phyloP scores from a whole-genome alignment of 2,329 filamentous ascomycete genomes.

The Pestalotiopsis sp. region DNA sequence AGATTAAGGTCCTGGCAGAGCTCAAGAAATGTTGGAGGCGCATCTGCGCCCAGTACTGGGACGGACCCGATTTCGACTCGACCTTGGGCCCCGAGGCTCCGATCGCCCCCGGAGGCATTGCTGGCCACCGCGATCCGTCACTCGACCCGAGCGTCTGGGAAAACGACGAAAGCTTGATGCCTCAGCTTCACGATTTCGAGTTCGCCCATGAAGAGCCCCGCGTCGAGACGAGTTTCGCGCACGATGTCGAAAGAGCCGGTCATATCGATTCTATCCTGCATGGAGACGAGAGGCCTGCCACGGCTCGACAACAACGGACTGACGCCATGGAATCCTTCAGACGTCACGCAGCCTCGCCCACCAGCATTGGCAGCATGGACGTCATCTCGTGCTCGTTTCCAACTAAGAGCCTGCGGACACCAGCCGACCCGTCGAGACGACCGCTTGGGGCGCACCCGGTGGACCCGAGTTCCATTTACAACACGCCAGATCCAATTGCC shows the following conservation, averaged over 20 bases:
- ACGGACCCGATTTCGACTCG: constrained; percentile 66
- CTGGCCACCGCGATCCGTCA: constrained; percentile 58
- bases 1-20: constrained; percentile 86
- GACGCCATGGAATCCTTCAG: not conserved
- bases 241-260: constrained; percentile 47
- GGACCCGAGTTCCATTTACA: constrained; percentile 50
- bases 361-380: constrained; percentile 61
- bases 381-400: constrained; percentile 67
- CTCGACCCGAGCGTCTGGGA: constrained; percentile 59
- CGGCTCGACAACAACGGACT: constrained; percentile 40
- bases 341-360: constrained; percentile 43
- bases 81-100: constrained; percentile 64
- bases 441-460: constrained; percentile 58
- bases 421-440: constrained; percentile 41
- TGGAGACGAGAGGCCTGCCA: constrained; percentile 44
- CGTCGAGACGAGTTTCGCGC: constrained; percentile 43
- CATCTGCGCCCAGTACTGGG: constrained; percentile 89
- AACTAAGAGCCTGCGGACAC: constrained; percentile 46
- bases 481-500: constrained; percentile 52
- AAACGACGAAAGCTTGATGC: constrained; percentile 42
- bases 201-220: constrained; percentile 24
- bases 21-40: constrained; percentile 97
- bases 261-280: constrained; percentile 50
- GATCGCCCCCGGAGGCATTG: constrained; percentile 75
- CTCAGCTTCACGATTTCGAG: constrained; percentile 45